Base-by-base conservation (phyloP, 108 stramenopile genomes). In the Skeletonema marinoi region DNA sequence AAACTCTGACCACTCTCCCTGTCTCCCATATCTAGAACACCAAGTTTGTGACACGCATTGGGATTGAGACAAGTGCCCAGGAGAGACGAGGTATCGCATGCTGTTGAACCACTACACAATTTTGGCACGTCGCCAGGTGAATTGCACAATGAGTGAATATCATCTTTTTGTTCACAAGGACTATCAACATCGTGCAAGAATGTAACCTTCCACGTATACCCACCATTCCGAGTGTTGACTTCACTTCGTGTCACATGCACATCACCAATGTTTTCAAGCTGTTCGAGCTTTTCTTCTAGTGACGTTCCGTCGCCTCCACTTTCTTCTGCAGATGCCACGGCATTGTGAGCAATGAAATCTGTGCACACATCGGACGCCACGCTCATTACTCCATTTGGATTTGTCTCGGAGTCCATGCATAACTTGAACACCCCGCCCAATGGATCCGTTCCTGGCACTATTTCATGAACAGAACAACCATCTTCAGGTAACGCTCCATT, bases 251-350 rank as follows among this genome's bases (percentile, higher is more conserved):
- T 88, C 4, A 96, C 96, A 16, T 50, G 73, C 3, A 96, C 86
- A 73, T 95, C 93, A 6, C 96, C 96, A 38, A 96, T 61, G 67
- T 95, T 95, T 10, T 78, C 66, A 58, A 95, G 82, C 6, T 65
- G 74, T 78, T 95, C 92, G 12, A 96, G 78, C 31, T 90, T 89
- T 71, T 94, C 94, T 72, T 96, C 93, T 41, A 96, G 48, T 51
- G 88, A 89, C 16, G 85, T 85, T 11, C 95, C 95, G 59, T 87
- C 87, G 3, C 93, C 93, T 31, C 88, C 82, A 32, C 82, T 88
- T 46, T 89, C 90, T 14, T 80, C 83, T 48, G 87, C 88, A 44
- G 81, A 77, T 30, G 81, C 83, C 11, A 67, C 70, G 2, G 95
- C 95, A 74, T 96, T 93, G 74, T 94, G 93, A 31, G 80, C 80